A percentile compares a stretch with the other conserved stretches of the same genome.
Conservation (phyloP, 2,329 filamentous ascomycete genomes). For the Colletotrichum tofieldiae region DNA sequence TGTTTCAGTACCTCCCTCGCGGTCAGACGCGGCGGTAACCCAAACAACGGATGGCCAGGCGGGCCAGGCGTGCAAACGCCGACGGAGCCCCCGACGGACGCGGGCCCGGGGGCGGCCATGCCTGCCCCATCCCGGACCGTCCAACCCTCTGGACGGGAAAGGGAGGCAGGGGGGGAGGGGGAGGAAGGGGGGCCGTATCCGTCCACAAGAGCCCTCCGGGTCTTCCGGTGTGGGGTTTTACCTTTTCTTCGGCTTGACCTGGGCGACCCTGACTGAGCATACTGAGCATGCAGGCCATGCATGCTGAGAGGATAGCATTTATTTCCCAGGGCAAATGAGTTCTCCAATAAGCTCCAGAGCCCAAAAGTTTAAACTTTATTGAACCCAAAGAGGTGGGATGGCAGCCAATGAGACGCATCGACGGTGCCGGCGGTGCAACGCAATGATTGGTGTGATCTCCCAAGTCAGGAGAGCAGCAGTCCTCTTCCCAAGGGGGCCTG, state of each 20-base stretch:
- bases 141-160: not conserved
- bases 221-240: conserved; percentile 9
- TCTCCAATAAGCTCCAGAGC: conserved; percentile 22
- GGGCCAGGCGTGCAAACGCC: conserved; percentile 7
- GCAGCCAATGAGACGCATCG: conserved; percentile 17
- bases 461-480: not conserved
- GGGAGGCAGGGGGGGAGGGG: not conserved
- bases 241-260: not conserved
- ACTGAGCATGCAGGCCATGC: conserved; percentile 19
- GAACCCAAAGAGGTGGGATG: not conserved
- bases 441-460: conserved; percentile 27
- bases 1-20: conserved; percentile 32
- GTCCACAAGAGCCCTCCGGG: not conserved
- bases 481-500: conserved; percentile 26
- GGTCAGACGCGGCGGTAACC: conserved; percentile 33
- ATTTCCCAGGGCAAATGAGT: conserved; percentile 17
- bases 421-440: conserved; percentile 7
- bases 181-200: not conserved
- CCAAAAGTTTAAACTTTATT: conserved; percentile 29
- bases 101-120: conserved; percentile 24
- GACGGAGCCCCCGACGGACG: conserved; percentile 26
- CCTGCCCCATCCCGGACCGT: conserved; percentile 27
- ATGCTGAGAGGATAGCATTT: conserved; percentile 1
- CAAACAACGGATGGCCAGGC: conserved; percentile 24
- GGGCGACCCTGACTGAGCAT: conserved; percentile 25